Base-by-base conservation (phyloP, 2,329 filamentous ascomycete genomes). In the Cladosporium sp. region DNA sequence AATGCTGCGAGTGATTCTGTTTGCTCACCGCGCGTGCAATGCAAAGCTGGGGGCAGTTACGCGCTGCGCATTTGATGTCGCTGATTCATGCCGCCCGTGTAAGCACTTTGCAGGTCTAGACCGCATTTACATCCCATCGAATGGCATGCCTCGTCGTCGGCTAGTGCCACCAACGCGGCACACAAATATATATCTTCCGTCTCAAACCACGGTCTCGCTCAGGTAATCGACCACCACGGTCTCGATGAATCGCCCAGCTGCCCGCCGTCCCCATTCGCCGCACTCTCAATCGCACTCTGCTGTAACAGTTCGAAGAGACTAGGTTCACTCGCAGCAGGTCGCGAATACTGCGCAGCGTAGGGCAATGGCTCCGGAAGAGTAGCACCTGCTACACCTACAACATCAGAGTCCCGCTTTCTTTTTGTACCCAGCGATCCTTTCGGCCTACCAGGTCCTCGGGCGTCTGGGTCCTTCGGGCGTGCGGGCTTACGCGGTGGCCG, bases 401-500 rank as follows among this genome's bases (percentile, higher is more conserved):
- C 21, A 10, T 55, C 52, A 6, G 53, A 57, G 28, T 49, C 50
- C 1, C 33, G 50, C 50, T 57, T 62, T 37, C 49, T 62, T 8
- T 59, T 61, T 35, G 28, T 60, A 14, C 49, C 28, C 12, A 18
- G 12, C 21, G 50, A 40, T 16, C 63, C 63, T n/a, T 40, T 40
- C 6, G 63, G 44, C 44, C 63, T 26, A 5, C 62, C 62, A n/a
- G 52, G 62, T n/a, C 46, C 31, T 44, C 60, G 31, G 5, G 21
- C 40, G 11, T n/a, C 40, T 16, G 33, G 26, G 10, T 16, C 16
- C 26, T 23, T 52, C 29, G 49, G 33, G 7, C 21, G 37, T 14
- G 60, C 46, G 21, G 49, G 23, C 8, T 67, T 69, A 23, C 79
- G 76, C 14, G 79, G 76, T 12, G 76, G 75, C 2, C 78, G 76